phyloP scores from a whole-genome alignment of 2,329 filamentous ascomycete species.

The Diaporthe citriasiana region DNA sequence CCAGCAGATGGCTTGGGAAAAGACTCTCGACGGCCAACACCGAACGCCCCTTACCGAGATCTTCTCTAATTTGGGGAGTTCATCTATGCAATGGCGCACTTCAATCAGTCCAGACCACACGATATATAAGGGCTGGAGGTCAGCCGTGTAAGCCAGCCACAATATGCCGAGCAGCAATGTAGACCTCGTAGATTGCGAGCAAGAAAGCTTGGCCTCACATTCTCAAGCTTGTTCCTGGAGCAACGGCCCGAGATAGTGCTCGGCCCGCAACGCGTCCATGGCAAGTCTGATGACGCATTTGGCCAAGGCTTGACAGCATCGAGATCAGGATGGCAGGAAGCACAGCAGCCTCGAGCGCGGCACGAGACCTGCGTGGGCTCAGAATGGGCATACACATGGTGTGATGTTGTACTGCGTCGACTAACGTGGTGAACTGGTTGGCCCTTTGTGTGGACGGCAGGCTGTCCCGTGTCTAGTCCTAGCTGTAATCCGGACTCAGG shows the following conservation, averaged over 20 bases:
- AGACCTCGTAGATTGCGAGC: neutral
- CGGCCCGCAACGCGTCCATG: slow-evolving; percentile 12
- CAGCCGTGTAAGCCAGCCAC: slow-evolving; percentile 10
- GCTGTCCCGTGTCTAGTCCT: slow-evolving; percentile 24
- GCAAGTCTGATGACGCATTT: neutral
- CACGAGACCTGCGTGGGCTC: slow-evolving; percentile 6
- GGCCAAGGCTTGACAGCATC: slow-evolving; percentile 1
- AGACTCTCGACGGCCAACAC: slow-evolving; percentile 5
- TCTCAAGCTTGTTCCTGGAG: slow-evolving; percentile 13
- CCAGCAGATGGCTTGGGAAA: slow-evolving; percentile 2
- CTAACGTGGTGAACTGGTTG: neutral
- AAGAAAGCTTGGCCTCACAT: neutral
- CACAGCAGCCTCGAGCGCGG: neutral
- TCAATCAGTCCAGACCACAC: neutral
- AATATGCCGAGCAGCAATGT: neutral
- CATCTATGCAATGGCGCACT: slow-evolving; percentile 11
- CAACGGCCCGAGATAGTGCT: slow-evolving; percentile 20
- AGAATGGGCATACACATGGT: neutral
- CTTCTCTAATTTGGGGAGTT: slow-evolving; percentile 17
- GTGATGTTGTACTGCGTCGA: slow-evolving; percentile 7
- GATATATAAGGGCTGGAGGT: slow-evolving; percentile 13
- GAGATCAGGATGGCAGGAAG: neutral
- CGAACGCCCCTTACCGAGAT: slow-evolving; percentile 24
- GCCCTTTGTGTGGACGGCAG: slow-evolving; percentile 3
- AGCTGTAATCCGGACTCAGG: slow-evolving; percentile 23